Percentiles rank a stretch among this genome's conserved stretches.
These are phyloP conservation scores for Curvularia lunata DNA, from an alignment of 2,329 filamentous ascomycete species.

Conservation along the genomic window DNA sequence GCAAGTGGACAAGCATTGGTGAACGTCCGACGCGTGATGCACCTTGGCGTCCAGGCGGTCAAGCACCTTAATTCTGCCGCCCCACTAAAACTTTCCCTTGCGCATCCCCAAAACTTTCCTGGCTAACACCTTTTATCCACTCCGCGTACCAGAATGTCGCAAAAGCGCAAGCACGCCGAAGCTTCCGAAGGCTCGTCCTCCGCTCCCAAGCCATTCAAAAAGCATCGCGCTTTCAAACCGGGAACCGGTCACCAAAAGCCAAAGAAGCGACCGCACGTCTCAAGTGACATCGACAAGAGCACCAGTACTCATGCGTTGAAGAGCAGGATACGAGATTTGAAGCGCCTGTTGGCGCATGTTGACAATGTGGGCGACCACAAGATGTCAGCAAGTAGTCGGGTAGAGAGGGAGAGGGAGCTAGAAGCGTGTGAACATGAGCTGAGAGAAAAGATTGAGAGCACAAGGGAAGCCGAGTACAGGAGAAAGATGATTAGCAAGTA, in stretches of 20 bases:
- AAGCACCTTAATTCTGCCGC: conserved; percentile 31
- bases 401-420: conserved; percentile 75
- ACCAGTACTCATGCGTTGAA: conserved; percentile 66
- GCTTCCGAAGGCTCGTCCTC: conserved; percentile 21
- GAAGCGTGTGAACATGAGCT: conserved; percentile 70
- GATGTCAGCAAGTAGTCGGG: conserved; percentile 70
- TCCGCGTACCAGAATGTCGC: conserved; percentile 37
- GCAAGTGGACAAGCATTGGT: conserved; percentile 9
- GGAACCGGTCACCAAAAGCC: conserved; percentile 20
- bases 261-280: conserved; percentile 31
- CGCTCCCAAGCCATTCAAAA: conserved; percentile 28
- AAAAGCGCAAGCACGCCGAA: conserved; percentile 45
- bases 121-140: conserved; percentile 2
- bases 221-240: conserved; percentile 32
- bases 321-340: conserved; percentile 73
- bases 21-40: conserved; percentile 33
- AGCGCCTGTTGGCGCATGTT: conserved; percentile 67
- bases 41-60: conserved; percentile 29
- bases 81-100: conserved; percentile 42
- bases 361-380: conserved; percentile 53
- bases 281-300: conserved; percentile 33
- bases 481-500: conserved; percentile 78
- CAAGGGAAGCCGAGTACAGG: conserved; percentile 65
- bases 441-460: conserved; percentile 47
- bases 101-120: conserved; percentile 11